These are phyloP conservation scores for Boletus insuetus DNA, from an alignment of 768 basidiomycete species.

Conservation along the genomic window DNA sequence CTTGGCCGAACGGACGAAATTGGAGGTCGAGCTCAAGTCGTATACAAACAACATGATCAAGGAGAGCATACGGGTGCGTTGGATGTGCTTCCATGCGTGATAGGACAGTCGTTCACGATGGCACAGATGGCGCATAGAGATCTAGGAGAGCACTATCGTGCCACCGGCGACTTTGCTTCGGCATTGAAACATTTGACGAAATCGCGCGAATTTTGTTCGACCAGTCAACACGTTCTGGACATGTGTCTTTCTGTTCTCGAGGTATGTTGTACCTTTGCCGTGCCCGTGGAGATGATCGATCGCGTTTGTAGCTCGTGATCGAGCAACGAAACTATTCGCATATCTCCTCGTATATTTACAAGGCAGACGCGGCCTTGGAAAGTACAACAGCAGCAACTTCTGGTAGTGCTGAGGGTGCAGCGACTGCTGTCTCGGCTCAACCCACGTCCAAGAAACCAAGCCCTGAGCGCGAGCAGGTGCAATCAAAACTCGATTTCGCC, in stretches of 20 bases:
- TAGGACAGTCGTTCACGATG: not conserved
- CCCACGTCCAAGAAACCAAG: slow-evolving; percentile 43
- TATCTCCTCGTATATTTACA: slow-evolving; percentile 90
- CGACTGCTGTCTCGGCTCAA: slow-evolving; percentile 7
- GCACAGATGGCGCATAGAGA: slow-evolving; percentile 87
- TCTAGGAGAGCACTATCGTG: slow-evolving; percentile 74
- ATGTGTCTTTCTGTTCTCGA: slow-evolving; percentile 85
- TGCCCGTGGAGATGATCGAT: not conserved
- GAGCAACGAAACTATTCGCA: slow-evolving; percentile 86
- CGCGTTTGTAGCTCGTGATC: slow-evolving; percentile 60
- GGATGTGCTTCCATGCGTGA: not conserved
- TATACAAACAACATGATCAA: slow-evolving; percentile 98
- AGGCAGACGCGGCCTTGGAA: slow-evolving; percentile 91
- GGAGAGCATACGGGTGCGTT: slow-evolving; percentile 88
- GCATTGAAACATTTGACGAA: slow-evolving; percentile 87
- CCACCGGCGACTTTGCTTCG: slow-evolving; percentile 64
- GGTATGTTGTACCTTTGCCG: slow-evolving; percentile 37
- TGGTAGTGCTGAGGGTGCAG: slow-evolving; percentile 23
- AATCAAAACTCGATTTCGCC: slow-evolving; percentile 80
- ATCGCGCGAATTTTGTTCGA: slow-evolving; percentile 89
- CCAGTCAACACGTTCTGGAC: slow-evolving; percentile 88
- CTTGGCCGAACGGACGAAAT: slow-evolving; percentile 69
- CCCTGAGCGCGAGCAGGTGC: slow-evolving; percentile 59
- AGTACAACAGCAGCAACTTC: slow-evolving; percentile 41
- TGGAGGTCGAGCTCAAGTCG: slow-evolving; percentile 93